These are phyloP conservation scores for Chrysochromulina parva DNA, from an alignment of 78 protist genomes.

Conservation along the genomic window DNA sequence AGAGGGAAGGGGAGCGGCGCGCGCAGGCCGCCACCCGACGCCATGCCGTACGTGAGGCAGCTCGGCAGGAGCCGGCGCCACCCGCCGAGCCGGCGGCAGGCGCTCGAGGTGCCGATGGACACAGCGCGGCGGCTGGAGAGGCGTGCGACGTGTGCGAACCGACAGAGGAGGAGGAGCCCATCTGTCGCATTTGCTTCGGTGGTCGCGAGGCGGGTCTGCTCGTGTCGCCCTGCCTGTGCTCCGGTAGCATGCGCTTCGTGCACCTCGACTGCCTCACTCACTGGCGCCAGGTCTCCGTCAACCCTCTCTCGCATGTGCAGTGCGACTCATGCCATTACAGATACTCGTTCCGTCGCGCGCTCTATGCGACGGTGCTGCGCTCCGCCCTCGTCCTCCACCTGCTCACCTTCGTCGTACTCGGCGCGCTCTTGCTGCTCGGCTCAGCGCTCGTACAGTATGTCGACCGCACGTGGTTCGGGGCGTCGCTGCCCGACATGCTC, in stretches of 20 bases:
- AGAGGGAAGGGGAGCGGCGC: too few species aligned
- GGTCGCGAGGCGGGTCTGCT: constrained; percentile 36
- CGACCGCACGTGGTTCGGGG: not conserved
- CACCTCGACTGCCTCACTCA: constrained; percentile 37
- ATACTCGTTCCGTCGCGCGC: not conserved
- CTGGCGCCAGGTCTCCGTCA: constrained; percentile 25
- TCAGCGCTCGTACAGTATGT: not conserved
- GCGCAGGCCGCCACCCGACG: too few species aligned
- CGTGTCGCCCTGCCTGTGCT: constrained; percentile 42
- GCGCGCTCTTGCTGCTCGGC: not conserved
- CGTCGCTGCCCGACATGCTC: not conserved
- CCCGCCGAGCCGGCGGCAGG: too few species aligned
- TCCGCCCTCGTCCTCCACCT: not conserved
- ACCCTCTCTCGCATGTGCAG: constrained; percentile 9
- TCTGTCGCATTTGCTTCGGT: constrained; percentile 36
- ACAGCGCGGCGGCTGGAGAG: too few species aligned
- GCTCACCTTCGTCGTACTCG: not conserved
- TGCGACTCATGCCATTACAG: constrained; percentile 26
- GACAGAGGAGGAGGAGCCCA: not conserved
- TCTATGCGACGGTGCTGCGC: not conserved
- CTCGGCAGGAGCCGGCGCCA: too few species aligned
- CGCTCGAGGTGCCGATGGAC: too few species aligned
- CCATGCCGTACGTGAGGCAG: too few species aligned
- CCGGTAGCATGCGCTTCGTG: constrained; percentile 36
- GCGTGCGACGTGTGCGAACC: too few species aligned